These are phyloP conservation scores for Leucocoprinus birnbaumii DNA, from an alignment of 768 basidiomycete genomes.

Conservation along the genomic window DNA sequence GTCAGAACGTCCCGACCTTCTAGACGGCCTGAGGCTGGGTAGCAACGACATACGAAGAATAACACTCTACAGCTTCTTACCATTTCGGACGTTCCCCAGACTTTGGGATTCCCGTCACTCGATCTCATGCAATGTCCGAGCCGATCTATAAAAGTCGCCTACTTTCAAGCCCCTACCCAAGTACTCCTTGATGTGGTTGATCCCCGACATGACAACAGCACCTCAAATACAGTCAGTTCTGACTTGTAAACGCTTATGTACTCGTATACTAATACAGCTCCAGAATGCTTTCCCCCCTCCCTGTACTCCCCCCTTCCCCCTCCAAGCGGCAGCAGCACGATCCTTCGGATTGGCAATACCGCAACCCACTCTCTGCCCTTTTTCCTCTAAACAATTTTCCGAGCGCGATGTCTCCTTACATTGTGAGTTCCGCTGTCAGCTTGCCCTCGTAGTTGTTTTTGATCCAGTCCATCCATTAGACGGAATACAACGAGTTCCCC, in stretches of 20 bases:
- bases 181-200: conserved; percentile 14
- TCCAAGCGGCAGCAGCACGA: conserved; percentile 3
- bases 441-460: background rate
- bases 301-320: background rate
- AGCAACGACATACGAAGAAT: conserved; percentile 14
- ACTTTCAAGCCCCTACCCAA: conserved; percentile 11
- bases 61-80: conserved; percentile 16
- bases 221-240: conserved; percentile 11
- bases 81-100: conserved; percentile 5
- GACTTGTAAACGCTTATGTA: background rate
- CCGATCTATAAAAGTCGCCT: conserved; percentile 11
- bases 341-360: conserved; percentile 1
- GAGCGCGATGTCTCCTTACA: conserved; percentile 1
- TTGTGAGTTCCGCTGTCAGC: conserved; percentile 1
- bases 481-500: background rate
- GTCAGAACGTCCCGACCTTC: conserved; percentile 7
- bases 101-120: conserved; percentile 5
- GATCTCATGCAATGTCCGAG: conserved; percentile 11
- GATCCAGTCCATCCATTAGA: background rate
- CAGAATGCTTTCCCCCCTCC: conserved; percentile 2
- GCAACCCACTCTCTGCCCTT: background rate
- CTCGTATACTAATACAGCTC: conserved; percentile 4
- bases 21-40: conserved; percentile 11
- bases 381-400: conserved; percentile 4
- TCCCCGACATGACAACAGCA: conserved; percentile 18